These are phyloP conservation scores for Myrica gale DNA, from an alignment of 306 rosid species.

Conservation along the genomic window DNA sequence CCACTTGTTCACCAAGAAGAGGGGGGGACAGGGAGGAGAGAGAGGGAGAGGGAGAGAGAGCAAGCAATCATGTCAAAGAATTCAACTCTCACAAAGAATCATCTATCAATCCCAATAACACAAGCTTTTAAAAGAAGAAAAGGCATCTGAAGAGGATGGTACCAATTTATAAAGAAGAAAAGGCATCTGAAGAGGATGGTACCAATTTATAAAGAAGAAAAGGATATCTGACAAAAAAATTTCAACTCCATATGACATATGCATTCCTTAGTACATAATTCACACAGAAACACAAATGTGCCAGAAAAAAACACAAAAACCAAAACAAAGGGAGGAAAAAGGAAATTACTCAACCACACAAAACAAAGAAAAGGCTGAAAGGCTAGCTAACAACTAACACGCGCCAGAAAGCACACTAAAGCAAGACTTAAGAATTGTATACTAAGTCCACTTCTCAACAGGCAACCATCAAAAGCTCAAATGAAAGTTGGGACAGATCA, in stretches of 20 bases:
- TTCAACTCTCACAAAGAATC: not conserved
- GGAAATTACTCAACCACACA: too few relatives aligned
- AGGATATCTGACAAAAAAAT: not conserved
- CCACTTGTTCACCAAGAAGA: not conserved
- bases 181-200: not conserved
- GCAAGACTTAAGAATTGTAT: not conserved
- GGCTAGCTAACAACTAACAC: not conserved
- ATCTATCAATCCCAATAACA: not conserved
- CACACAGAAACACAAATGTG: not conserved
- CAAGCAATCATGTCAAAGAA: not conserved
- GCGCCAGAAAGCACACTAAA: not conserved
- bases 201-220: not conserved
- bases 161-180: not conserved
- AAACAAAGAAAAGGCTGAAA: not conserved
- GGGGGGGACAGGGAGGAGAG: not conserved
- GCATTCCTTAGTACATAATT: too few relatives aligned
- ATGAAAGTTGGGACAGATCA: not conserved
- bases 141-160: not conserved
- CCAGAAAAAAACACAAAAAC: not conserved
- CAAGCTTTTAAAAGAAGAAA: not conserved
- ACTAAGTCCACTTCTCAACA: not conserved
- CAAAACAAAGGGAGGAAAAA: too few relatives aligned
- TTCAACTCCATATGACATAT: not conserved
- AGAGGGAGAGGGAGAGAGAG: not conserved
- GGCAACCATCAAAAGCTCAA: not conserved